These are phyloP conservation scores for Pythium phragmitis DNA, from an alignment of 352 stramenopile species.

Conservation along the genomic window DNA sequence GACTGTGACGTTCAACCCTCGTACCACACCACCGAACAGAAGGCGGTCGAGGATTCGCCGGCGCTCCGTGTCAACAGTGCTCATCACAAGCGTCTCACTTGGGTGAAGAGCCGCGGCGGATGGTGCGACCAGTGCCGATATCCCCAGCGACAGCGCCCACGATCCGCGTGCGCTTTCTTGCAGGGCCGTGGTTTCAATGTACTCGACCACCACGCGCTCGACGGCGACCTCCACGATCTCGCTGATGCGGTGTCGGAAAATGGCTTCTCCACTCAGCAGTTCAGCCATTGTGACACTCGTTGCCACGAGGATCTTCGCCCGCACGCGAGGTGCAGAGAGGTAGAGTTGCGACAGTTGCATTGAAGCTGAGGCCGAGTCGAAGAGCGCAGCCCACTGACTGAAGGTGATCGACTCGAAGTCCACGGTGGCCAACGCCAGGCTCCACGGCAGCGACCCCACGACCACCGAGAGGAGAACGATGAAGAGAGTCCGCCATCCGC, in stretches of 20 bases:
- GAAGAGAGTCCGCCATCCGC: neutral
- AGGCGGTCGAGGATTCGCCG: constrained; percentile 24
- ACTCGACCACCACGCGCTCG: constrained; percentile 29
- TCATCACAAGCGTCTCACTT: neutral
- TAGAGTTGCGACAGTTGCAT: constrained; percentile 27
- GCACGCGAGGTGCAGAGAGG: constrained; percentile 24
- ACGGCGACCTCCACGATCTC: constrained; percentile 21
- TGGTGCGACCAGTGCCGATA: constrained; percentile 28
- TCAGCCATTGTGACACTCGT: constrained; percentile 29
- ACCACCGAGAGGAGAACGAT: neutral
- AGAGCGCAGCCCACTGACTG: constrained; percentile 14
- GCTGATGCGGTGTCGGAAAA: constrained; percentile 30
- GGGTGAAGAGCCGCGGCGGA: neutral
- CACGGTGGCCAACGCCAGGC: neutral
- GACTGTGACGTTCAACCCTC: constrained; percentile 21
- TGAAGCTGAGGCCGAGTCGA: neutral
- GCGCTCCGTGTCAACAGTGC: constrained; percentile 26
- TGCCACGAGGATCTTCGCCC: constrained; percentile 31
- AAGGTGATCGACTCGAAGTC: constrained; percentile 16
- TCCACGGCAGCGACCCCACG: neutral
- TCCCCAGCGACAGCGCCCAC: constrained; percentile 25
- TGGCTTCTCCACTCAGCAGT: constrained; percentile 26
- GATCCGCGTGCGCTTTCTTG: constrained; percentile 14
- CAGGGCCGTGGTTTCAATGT: constrained; percentile 28
- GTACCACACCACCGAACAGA: constrained; percentile 18